A percentile compares a stretch with the other conserved stretches of the same genome.
Conservation (phyloP, 129 eudicot species). For the Flaveria sonorensis region DNA sequence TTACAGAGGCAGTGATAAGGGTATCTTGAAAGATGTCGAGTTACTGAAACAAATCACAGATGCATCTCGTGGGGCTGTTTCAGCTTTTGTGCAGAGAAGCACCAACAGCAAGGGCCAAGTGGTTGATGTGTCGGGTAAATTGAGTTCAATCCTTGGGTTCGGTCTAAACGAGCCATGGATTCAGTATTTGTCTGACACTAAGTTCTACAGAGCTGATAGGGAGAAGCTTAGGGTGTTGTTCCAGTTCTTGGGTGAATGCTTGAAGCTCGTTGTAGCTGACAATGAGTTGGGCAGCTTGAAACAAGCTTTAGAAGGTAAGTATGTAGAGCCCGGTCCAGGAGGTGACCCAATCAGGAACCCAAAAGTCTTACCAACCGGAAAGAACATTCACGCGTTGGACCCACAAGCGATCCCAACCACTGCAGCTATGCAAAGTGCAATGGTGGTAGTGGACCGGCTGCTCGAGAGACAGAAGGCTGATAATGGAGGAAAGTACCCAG, state of each 20-base stretch:
- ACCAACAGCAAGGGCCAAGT: conserved; percentile 94
- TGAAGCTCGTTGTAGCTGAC: conserved; percentile 83
- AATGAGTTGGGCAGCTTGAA: conserved; percentile 91
- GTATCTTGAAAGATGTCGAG: conserved; percentile 82
- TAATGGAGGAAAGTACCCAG: conserved; percentile 94
- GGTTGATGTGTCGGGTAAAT: conserved; percentile 59
- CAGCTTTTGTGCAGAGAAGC: conserved; percentile 75
- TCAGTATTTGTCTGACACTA: conserved; percentile 76
- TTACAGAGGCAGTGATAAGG: conserved; percentile 90
- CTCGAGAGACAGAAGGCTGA: conserved; percentile 95
- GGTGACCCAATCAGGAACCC: conserved; percentile 99
- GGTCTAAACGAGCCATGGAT: conserved; percentile 96
- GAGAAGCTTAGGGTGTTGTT: conserved; percentile 77
- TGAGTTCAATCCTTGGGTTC: conserved; percentile 78
- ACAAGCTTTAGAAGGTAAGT: conserved; percentile 95
- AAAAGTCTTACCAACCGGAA: conserved; percentile 92
- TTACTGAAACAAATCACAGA: conserved; percentile 83
- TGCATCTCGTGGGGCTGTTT: conserved; percentile 81
- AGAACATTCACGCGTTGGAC: conserved; percentile 96
- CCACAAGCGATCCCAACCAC: conserved; percentile 98
- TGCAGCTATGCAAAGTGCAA: conserved; percentile 97
- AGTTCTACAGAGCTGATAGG: conserved; percentile 87
- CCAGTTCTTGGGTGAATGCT: conserved; percentile 72
- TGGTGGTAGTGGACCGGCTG: conserved; percentile 89
- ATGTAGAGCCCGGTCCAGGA: conserved; percentile 97